phyloP scores from a whole-genome alignment of 2,329 filamentous ascomycete species.

The Chaetomiaceae sp. region DNA sequence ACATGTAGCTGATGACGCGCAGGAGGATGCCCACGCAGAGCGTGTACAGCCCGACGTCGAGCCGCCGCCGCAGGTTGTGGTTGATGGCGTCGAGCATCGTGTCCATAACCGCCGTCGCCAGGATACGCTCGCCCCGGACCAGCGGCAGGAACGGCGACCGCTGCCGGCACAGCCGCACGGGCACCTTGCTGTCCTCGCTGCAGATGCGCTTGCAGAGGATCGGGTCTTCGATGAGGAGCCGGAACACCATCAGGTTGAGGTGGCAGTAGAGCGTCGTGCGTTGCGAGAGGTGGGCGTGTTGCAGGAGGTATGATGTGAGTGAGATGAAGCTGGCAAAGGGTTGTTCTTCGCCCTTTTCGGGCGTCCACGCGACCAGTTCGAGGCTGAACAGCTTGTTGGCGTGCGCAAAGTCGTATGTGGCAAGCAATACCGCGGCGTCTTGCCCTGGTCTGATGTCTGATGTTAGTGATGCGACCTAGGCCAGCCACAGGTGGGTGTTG shows the following conservation, averaged over 20 bases:
- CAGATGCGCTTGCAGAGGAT: conserved; percentile 78
- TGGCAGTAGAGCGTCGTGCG: conserved; percentile 79
- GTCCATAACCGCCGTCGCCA: conserved; percentile 75
- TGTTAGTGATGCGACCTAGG: neutral
- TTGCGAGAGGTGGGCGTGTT: conserved; percentile 81
- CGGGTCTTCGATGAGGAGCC: conserved; percentile 81
- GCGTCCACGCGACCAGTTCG: conserved; percentile 63
- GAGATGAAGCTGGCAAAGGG: conserved; percentile 82
- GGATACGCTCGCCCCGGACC: conserved; percentile 64
- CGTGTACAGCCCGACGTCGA: conserved; percentile 82
- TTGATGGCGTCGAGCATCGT: conserved; percentile 86
- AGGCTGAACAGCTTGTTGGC: conserved; percentile 94
- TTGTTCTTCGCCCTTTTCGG: conserved; percentile 62
- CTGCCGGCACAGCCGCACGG: conserved; percentile 83
- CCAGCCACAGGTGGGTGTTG: no score
- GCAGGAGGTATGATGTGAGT: conserved; percentile 84
- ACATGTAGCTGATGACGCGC: conserved; percentile 77
- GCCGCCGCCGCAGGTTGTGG: conserved; percentile 80
- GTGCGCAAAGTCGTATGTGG: conserved; percentile 88
- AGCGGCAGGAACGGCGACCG: conserved; percentile 78
- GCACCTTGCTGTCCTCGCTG: conserved; percentile 66
- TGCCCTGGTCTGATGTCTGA: conserved; percentile 60
- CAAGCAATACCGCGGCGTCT: conserved; percentile 74
- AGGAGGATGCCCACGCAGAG: conserved; percentile 77
- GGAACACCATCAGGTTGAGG: conserved; percentile 77